Percentiles rank a stretch among this genome's conserved stretches.
These are phyloP conservation scores for Talinum fruticosum DNA, from an alignment of 148 eudicot genomes.

Conservation along the genomic window DNA sequence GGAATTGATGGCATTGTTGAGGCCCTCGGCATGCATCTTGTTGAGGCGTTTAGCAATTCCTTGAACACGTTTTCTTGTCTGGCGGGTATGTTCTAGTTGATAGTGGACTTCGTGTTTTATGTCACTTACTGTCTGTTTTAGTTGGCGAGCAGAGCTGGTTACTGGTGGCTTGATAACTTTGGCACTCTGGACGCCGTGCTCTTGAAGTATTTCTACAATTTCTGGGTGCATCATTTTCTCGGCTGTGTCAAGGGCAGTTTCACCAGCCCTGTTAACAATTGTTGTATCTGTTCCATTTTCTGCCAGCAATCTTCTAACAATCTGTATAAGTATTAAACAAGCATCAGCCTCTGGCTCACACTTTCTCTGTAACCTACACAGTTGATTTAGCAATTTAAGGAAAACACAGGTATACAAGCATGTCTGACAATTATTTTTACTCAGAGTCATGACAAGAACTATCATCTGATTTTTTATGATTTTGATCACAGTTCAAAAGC, in stretches of 20 bases:
- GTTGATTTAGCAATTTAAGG: no score
- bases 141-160: slow-evolving; percentile 50
- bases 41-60: slow-evolving; percentile 68
- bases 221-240: slow-evolving; percentile 48
- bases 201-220: slow-evolving; percentile 40
- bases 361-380: no score
- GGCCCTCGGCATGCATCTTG: slow-evolving; percentile 76
- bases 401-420: no score
- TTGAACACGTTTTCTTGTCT: slow-evolving; percentile 58
- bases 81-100: slow-evolving; percentile 67
- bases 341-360: no score
- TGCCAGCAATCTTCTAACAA: slow-evolving; percentile 50
- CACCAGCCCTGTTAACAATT: slow-evolving; percentile 60
- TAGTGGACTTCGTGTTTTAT: slow-evolving; percentile 78
- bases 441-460: no score
- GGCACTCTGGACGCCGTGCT: slow-evolving; percentile 55
- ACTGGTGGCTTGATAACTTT: slow-evolving; percentile 42
- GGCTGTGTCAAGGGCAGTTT: slow-evolving; percentile 74
- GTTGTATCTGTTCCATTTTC: slow-evolving; percentile 44
- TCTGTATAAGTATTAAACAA: slow-evolving; percentile 30
- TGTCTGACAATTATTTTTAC: no score
- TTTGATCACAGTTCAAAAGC: no score
- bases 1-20: slow-evolving; percentile 74
- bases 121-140: slow-evolving; percentile 77
- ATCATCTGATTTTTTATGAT: no score